Evolutionary conservation across 2,329 filamentous ascomycete genomes (phyloP).

Genomic region (Fusarium protoensiforme): DNA sequence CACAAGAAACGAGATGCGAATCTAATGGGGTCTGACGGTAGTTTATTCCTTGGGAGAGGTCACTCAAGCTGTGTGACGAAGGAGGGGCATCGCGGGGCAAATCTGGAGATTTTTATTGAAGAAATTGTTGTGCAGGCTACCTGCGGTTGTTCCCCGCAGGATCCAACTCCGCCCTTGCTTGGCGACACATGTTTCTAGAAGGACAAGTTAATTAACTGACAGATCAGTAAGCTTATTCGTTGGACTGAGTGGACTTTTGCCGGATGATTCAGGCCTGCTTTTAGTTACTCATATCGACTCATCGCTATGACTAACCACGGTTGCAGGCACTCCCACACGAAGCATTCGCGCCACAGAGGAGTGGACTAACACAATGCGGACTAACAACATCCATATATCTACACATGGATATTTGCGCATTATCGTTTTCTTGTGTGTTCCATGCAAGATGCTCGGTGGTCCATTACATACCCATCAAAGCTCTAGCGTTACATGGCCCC

Average conservation of each 20-base stretch:
- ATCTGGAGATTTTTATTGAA: background rate
- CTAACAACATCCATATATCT: background rate
- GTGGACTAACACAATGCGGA: background rate
- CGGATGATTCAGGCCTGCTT: conserved; percentile 29
- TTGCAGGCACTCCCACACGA: background rate
- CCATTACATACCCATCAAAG: background rate
- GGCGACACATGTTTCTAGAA: conserved; percentile 12
- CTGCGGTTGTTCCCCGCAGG: conserved; percentile 10
- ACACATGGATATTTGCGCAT: background rate
- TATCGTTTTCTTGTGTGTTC: background rate
- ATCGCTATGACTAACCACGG: conserved; percentile 8
- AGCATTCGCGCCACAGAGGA: background rate
- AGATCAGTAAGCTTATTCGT: conserved; percentile 16
- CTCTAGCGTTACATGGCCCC: background rate
- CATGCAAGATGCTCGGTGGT: background rate
- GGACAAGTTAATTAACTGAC: background rate
- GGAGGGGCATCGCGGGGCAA: conserved; percentile 38
- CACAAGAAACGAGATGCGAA: background rate
- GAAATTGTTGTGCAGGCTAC: conserved; percentile 9
- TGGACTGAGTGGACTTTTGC: background rate
- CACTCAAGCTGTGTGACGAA: conserved; percentile 7
- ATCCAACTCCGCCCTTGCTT: conserved; percentile 8
- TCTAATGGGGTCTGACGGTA: background rate
- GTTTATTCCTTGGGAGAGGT: conserved; percentile 7
- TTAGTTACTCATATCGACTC: conserved; percentile 17